Evolutionary conservation across 257 asterid genomes (phyloP).

Genomic region (Agastache rugosa): DNA sequence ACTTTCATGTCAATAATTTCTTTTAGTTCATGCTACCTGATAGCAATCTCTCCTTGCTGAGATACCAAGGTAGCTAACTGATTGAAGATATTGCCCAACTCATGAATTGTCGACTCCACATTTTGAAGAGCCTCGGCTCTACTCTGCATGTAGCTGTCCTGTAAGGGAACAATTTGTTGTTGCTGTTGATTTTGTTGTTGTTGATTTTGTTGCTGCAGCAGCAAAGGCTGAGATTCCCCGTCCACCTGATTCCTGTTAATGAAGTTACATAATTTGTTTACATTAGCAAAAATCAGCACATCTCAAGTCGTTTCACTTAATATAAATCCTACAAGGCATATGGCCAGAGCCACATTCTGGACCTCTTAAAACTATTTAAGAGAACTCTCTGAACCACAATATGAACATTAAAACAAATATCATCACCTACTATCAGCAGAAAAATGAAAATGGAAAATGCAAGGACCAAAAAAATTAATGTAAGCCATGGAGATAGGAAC

Average conservation of each 20-base stretch:
- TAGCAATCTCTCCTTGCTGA: constrained; percentile 94
- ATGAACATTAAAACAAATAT: not conserved
- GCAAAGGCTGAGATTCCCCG: constrained; percentile 79
- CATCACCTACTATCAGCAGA: not conserved
- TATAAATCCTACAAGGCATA: not conserved
- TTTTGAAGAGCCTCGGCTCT: constrained; percentile 95
- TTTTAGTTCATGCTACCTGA: constrained; percentile 57
- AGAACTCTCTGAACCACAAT: constrained; percentile 22
- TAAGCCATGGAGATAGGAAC: not conserved
- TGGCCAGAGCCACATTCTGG: not conserved
- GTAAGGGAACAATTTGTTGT: constrained; percentile 83
- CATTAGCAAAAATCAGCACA: not conserved
- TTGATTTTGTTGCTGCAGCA: constrained; percentile 81
- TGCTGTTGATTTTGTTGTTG: constrained; percentile 82
- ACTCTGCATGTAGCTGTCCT: constrained; percentile 95
- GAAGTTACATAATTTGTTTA: constrained; percentile 22
- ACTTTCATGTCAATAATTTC: not conserved
- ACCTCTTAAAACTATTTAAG: constrained; percentile 4
- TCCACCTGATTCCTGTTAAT: constrained; percentile 67
- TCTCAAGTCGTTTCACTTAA: constrained; percentile 13
- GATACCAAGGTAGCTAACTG: constrained; percentile 95
- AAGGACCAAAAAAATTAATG: constrained; percentile 1
- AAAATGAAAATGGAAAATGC: not conserved
- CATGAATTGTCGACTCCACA: constrained; percentile 91
- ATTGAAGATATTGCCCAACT: constrained; percentile 82